A percentile compares a stretch with the other conserved stretches of the same genome.
Evolutionary conservation across 176 grass and related monocot genomes (phyloP).

Genomic region (Oryza australiensis): DNA sequence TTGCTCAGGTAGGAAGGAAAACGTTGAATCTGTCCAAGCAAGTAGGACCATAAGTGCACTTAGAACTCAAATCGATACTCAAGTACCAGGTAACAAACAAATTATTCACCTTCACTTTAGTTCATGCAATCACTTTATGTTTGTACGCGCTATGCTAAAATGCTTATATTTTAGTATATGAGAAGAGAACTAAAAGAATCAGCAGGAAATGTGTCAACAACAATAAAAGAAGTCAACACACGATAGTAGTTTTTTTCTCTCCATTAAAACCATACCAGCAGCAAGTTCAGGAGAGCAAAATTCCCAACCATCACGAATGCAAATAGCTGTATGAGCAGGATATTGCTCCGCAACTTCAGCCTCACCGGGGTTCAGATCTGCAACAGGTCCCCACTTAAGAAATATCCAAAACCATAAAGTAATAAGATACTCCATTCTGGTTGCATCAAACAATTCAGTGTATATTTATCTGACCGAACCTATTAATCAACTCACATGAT

Average conservation of each 20-base stretch:
- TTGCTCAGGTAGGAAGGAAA: slow-evolving; percentile 84
- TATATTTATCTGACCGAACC: not conserved
- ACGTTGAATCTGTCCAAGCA: slow-evolving; percentile 74
- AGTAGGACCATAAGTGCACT: slow-evolving; percentile 30
- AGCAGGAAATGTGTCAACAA: slow-evolving; percentile 11
- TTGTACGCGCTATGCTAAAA: not conserved
- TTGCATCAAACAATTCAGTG: slow-evolving; percentile 17
- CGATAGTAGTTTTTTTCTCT: slow-evolving; percentile 8
- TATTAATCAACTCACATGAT: not conserved
- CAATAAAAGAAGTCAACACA: slow-evolving; percentile 22
- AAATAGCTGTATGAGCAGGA: slow-evolving; percentile 91
- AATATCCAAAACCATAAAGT: not conserved
- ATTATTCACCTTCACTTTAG: slow-evolving; percentile 29
- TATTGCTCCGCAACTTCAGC: slow-evolving; percentile 67
- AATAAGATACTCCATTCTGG: not conserved
- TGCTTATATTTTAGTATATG: slow-evolving; percentile 6
- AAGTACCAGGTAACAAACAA: slow-evolving; percentile 16
- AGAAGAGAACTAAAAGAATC: slow-evolving; percentile 24
- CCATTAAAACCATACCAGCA: slow-evolving; percentile 61
- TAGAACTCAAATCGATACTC: slow-evolving; percentile 18
- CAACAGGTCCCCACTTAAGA: slow-evolving; percentile 29
- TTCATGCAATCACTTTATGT: slow-evolving; percentile 22
- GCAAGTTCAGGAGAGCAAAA: slow-evolving; percentile 71
- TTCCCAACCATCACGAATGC: slow-evolving; percentile 92
- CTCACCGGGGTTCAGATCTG: slow-evolving; percentile 82